Evolutionary conservation across 2,329 filamentous ascomycete species (phyloP).

Genomic region (Hypoxylon sp.): DNA sequence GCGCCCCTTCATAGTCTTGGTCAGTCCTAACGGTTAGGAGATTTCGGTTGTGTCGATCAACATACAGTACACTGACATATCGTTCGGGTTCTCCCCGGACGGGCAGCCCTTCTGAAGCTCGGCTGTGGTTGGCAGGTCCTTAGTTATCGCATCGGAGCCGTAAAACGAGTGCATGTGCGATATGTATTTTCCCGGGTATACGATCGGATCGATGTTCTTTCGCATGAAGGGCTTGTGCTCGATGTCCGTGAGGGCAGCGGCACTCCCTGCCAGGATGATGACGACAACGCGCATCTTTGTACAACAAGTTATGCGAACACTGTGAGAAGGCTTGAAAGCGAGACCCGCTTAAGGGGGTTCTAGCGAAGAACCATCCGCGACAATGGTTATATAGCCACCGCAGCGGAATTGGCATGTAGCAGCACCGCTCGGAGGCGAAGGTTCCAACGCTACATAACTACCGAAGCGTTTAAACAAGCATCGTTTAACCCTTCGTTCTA

Average conservation of each 20-base stretch:
- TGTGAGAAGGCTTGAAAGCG: conserved; percentile 18
- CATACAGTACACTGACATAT: conserved; percentile 51
- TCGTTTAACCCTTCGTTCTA: conserved; percentile 20
- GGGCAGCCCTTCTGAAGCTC: conserved; percentile 51
- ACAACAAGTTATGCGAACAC: not conserved
- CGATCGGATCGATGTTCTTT: conserved; percentile 51
- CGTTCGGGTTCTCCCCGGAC: conserved; percentile 52
- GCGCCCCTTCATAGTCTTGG: conserved; percentile 55
- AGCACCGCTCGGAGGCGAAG: conserved; percentile 11
- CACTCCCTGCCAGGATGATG: conserved; percentile 20
- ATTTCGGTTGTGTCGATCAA: conserved; percentile 10
- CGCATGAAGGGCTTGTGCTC: conserved; percentile 47
- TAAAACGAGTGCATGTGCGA: conserved; percentile 50
- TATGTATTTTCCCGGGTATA: conserved; percentile 45
- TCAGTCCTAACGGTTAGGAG: conserved; percentile 9
- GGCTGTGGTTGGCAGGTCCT: conserved; percentile 48
- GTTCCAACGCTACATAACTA: conserved; percentile 13
- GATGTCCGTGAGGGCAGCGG: conserved; percentile 33
- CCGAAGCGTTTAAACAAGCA: conserved; percentile 14
- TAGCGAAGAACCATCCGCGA: conserved; percentile 15
- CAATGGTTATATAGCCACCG: conserved; percentile 21
- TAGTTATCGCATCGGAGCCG: conserved; percentile 46
- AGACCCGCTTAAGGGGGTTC: conserved; percentile 10
- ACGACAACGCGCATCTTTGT: conserved; percentile 21
- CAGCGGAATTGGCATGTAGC: conserved; percentile 4